A percentile compares a stretch with the other conserved stretches of the same genome.
phyloP scores from a whole-genome alignment of 2,329 filamentous ascomycete species.

The Scopulariopsis brevicaulis region DNA sequence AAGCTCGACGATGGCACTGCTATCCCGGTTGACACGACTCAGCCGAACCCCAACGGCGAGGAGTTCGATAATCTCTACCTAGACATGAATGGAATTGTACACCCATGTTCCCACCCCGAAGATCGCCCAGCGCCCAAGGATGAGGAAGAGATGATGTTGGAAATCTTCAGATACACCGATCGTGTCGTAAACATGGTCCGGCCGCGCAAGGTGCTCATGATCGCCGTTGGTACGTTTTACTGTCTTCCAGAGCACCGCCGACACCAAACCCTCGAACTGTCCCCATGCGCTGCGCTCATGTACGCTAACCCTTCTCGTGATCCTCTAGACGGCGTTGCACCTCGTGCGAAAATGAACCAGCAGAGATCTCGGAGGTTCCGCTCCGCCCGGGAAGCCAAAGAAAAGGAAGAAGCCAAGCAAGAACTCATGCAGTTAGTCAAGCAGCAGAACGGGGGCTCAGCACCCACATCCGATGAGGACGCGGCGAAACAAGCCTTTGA shows the following conservation, averaged over 20 bases:
- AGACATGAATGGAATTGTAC: conserved; percentile 99
- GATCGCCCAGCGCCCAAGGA: conserved; percentile 82
- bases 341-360: conserved; percentile 99
- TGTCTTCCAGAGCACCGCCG: background rate
- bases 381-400: conserved; percentile 83
- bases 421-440: conserved; percentile 78
- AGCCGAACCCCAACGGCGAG: conserved; percentile 90
- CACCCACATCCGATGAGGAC: conserved; percentile 28
- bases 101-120: conserved; percentile 96
- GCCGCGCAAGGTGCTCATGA: conserved; percentile 90
- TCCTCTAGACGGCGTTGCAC: conserved; percentile 75
- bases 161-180: conserved; percentile 97
- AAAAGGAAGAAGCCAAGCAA: conserved; percentile 85
- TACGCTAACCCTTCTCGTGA: background rate
- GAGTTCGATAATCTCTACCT: conserved; percentile 97
- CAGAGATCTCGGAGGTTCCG: conserved; percentile 93
- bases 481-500: conserved; percentile 87
- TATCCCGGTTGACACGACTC: conserved; percentile 75
- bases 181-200: conserved; percentile 98
- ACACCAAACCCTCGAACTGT: conserved; percentile 49
- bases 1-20: conserved; percentile 69
- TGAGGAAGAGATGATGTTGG: conserved; percentile 99
- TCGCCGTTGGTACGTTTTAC: conserved; percentile 67
- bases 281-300: conserved; percentile 69
- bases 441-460: conserved; percentile 58